Base-by-base conservation (phyloP, 1,284 basidiomycete genomes). In the Marasmius oreades region DNA sequence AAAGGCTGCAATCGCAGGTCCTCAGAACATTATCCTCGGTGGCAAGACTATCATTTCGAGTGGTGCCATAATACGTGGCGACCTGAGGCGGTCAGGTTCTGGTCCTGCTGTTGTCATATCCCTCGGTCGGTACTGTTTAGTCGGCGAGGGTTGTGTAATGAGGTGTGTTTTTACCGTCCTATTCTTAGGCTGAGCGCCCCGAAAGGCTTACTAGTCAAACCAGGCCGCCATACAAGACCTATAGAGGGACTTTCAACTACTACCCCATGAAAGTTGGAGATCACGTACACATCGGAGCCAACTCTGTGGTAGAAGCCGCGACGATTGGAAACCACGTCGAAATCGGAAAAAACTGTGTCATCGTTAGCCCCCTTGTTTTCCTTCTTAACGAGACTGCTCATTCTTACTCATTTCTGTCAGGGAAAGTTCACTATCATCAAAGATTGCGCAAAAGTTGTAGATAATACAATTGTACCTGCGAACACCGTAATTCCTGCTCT, bases 241-340 rank as follows among this genome's bases (percentile, higher is more conserved):
- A 93, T 67, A 84, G 91, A 56, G 92, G 92, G 52, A 85, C 87
- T 57, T 98, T 97, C 80, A 98, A 97, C 64, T 98, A 97, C 73
- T 98, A 98, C 67, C 96, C 97, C 1, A 93, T 98, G 86, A 95
- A 96, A 69, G 86, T 99, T 26, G 92, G 93, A 1, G 95, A 99
- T 72, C 88, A 93, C 68, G 96, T 98, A 24, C 88, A 94, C 59
- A 92, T 99, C 51, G 97, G 96, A 4, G 82, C 89, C 16, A 84
- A 86, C 59, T 86, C 85, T 28, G 85, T 99, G 53, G 82, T 99
- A 14, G 95, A 99, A 73, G 96, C 97, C 1, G 95, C 95, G 0
- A 90, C 88, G 2, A 93, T 99, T 33, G 97, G 97, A 1, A 92
- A 88, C 66, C 88, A 95, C 63, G 95, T 98, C 37, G 88, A 95